phyloP scores from a whole-genome alignment of 2,329 filamentous ascomycete species.

The Colletotrichum sp. region DNA sequence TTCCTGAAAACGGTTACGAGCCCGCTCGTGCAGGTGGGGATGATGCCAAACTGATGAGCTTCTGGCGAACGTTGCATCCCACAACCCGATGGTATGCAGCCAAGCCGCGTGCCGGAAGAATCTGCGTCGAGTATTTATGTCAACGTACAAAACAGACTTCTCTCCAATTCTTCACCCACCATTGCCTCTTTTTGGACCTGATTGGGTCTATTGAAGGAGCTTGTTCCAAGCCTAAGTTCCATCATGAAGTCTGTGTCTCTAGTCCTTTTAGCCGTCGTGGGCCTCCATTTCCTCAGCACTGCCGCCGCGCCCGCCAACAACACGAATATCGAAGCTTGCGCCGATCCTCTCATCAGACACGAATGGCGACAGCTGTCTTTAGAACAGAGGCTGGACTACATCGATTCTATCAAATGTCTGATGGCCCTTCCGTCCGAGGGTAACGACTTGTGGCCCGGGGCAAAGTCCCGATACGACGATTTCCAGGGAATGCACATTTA shows the following conservation, averaged over 20 bases:
- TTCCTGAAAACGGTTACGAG: accelerated
- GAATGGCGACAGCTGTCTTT: neutral
- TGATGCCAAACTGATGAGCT: accelerated
- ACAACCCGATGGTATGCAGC: neutral
- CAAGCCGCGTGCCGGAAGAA: neutral
- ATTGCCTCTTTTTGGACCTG: neutral
- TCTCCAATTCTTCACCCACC: conserved; percentile 8
- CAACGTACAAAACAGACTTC: accelerated
- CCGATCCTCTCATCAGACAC: neutral
- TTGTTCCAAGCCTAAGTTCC: too few relatives aligned
- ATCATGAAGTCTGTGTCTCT: neutral
- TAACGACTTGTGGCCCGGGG: conserved; percentile 6
- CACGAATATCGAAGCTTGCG: neutral
- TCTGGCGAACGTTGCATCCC: neutral
- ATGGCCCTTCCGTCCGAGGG: neutral
- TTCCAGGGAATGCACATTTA: conserved; percentile 29
- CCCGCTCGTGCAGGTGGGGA: neutral
- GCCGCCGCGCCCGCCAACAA: neutral
- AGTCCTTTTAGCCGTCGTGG: neutral
- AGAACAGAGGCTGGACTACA: conserved; percentile 6
- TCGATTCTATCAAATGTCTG: conserved; percentile 11
- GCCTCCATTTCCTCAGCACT: accelerated
- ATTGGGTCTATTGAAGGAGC: too few relatives aligned
- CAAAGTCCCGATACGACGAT: conserved; percentile 28
- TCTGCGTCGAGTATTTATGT: neutral